A percentile compares a stretch with the other conserved stretches of the same genome.
Evolutionary conservation across 371 early-diverging fungal species (phyloP).

Genomic region (Spraguea lophii): DNA sequence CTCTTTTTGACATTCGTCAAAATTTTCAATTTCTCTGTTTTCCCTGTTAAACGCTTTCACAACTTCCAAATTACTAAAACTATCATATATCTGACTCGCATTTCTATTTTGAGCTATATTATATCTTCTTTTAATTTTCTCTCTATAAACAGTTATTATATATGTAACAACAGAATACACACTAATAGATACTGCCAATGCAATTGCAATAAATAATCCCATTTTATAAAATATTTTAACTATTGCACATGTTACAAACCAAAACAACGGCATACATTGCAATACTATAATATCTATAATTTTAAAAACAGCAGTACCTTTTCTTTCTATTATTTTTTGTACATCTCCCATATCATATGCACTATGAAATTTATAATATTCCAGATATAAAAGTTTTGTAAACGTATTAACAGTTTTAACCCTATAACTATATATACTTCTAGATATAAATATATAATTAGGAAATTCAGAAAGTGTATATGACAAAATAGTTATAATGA

Average conservation of each 20-base stretch:
- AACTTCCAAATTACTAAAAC: constrained; percentile 12
- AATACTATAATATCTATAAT: constrained; percentile 35
- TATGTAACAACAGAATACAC: constrained; percentile 27
- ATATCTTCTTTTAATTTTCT: constrained; percentile 20
- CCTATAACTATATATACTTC: constrained; percentile 6
- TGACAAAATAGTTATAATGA: background rate
- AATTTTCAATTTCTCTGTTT: constrained; percentile 1
- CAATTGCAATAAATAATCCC: constrained; percentile 3
- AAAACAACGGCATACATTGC: constrained; percentile 17
- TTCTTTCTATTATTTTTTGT: constrained; percentile 24
- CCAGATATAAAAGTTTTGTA: too few relatives aligned
- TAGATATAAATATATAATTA: constrained; percentile 22
- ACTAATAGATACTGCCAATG: constrained; percentile 14
- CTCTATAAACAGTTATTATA: constrained; percentile 31
- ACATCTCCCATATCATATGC: too few relatives aligned
- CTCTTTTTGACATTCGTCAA: background rate
- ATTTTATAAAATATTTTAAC: constrained; percentile 8
- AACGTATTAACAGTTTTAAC: too few relatives aligned
- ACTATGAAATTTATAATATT: too few relatives aligned
- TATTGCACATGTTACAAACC: background rate
- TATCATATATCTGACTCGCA: constrained; percentile 23
- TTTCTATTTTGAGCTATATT: constrained; percentile 30
- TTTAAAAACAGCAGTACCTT: constrained; percentile 32
- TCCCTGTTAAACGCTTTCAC: constrained; percentile 18
- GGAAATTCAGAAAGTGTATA: constrained; percentile 16